A percentile compares a stretch with the other conserved stretches of the same genome.
phyloP scores from a whole-genome alignment of 805 yeast species.

The Pichia gijzeniarum region DNA sequence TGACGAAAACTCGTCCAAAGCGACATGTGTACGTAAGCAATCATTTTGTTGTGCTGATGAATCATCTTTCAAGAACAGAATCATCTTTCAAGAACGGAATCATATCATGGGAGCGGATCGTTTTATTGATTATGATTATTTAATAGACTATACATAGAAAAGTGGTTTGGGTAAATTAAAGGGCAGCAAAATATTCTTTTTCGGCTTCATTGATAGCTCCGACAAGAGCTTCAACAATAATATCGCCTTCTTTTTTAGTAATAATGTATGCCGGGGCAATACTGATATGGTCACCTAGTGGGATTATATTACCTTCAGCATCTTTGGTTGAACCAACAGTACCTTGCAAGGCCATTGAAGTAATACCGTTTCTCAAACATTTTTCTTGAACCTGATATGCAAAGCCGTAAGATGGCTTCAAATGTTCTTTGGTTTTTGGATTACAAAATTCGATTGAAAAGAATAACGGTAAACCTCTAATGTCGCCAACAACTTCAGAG shows the following conservation, averaged over 20 bases:
- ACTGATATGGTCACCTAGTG: constrained; percentile 27
- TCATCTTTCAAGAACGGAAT: no score
- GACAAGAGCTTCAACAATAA: constrained; percentile 29
- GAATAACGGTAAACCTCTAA: constrained; percentile 51
- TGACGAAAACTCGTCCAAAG: no score
- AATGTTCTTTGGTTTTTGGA: constrained; percentile 40
- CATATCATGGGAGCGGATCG: no score
- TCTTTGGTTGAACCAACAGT: constrained; percentile 35
- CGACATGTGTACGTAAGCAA: no score
- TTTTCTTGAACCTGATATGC: constrained; percentile 30
- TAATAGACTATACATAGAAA: no score
- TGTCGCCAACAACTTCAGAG: constrained; percentile 39
- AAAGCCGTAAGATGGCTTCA: constrained; percentile 28
- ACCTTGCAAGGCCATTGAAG: constrained; percentile 37
- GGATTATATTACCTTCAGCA: constrained; percentile 21
- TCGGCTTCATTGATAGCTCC: constrained; percentile 18
- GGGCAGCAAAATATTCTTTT: constrained; percentile 14
- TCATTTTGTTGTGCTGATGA: no score
- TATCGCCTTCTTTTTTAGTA: constrained; percentile 34
- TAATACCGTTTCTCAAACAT: constrained; percentile 36
- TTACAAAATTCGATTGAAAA: constrained; percentile 47
- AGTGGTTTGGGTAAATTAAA: neutral
- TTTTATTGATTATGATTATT: no score
- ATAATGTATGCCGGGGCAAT: constrained; percentile 42
- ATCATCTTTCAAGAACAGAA: no score